Percentiles rank a stretch among this genome's conserved stretches.
phyloP scores from a whole-genome alignment of 169 alveolate species.

The Babesia gibsoni region DNA sequence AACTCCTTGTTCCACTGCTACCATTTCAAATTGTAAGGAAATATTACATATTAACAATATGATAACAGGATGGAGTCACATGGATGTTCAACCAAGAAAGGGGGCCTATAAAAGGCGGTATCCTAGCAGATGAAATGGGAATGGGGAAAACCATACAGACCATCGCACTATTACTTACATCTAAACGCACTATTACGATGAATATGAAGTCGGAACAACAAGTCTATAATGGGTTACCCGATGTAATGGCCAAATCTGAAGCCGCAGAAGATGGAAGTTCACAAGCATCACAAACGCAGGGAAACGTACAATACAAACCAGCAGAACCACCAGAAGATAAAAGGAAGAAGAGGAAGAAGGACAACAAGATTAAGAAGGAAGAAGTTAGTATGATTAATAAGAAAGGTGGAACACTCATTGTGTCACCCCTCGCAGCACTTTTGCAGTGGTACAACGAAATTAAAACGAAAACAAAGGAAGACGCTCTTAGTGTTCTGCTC shows the following conservation, averaged over 20 bases:
- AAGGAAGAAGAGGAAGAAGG: background rate
- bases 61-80: slow-evolving; percentile 74
- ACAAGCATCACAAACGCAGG: background rate
- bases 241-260: background rate
- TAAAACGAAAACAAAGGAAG: slow-evolving; percentile 65
- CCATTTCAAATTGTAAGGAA: slow-evolving; percentile 55
- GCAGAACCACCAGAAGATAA: background rate
- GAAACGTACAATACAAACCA: background rate
- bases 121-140: slow-evolving; percentile 98
- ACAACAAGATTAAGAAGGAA: background rate
- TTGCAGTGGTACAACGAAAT: slow-evolving; percentile 80
- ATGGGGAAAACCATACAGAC: slow-evolving; percentile 96
- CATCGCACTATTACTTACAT: slow-evolving; percentile 81
- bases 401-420: slow-evolving; percentile 70
- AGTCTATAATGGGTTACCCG: background rate
- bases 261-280: background rate
- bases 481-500: slow-evolving; percentile 66
- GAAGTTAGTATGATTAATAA: background rate
- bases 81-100: slow-evolving; percentile 78
- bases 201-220: background rate
- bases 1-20: slow-evolving; percentile 27
- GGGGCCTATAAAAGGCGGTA: slow-evolving; percentile 84
- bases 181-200: background rate
- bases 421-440: slow-evolving; percentile 81
- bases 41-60: slow-evolving; percentile 43